Conservation (phyloP, 2,329 filamentous ascomycete species). For the Aureobasidium sp. region DNA sequence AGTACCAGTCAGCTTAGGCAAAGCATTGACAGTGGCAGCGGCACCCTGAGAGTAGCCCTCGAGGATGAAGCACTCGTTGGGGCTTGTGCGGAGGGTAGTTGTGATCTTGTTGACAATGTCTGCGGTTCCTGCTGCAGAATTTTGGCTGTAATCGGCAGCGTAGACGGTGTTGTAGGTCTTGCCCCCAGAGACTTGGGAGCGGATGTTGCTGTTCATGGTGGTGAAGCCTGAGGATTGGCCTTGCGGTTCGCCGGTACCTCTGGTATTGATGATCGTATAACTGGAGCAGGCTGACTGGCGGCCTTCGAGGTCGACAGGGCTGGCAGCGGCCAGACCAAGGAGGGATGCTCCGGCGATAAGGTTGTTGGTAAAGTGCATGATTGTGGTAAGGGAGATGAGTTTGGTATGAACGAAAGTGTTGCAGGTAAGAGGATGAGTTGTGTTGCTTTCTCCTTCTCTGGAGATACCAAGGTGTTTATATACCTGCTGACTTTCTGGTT, state of each 20-base stretch:
- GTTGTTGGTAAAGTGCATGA: conserved; percentile 16
- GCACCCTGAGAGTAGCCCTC: conserved; percentile 45
- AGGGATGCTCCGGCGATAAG: conserved; percentile 4
- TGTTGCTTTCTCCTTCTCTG: neutral
- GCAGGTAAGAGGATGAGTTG: neutral
- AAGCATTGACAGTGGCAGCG: conserved; percentile 38
- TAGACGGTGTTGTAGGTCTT: conserved; percentile 43
- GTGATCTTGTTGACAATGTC: conserved; percentile 40
- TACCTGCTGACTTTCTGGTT: neutral
- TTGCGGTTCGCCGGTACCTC: conserved; percentile 32
- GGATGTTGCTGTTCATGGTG: conserved; percentile 38
- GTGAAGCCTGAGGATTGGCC: conserved; percentile 32
- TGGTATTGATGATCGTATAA: conserved; percentile 30
- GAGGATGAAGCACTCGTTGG: conserved; percentile 40
- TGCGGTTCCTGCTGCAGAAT: conserved; percentile 32
- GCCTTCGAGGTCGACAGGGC: conserved; percentile 11
- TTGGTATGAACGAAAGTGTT: neutral
- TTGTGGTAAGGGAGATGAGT: neutral
- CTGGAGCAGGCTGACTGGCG: neutral
- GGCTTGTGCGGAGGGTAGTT: conserved; percentile 28
- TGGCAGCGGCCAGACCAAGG: conserved; percentile 1
- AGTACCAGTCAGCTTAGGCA: conserved; percentile 36
- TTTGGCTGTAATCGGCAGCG: conserved; percentile 33
- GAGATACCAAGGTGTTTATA: neutral
- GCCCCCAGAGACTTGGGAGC: conserved; percentile 32